Percentiles rank a stretch among this genome's conserved stretches.
These are phyloP conservation scores for Psilocybe subaeruginosa DNA, from an alignment of 768 basidiomycete genomes.

Conservation along the genomic window DNA sequence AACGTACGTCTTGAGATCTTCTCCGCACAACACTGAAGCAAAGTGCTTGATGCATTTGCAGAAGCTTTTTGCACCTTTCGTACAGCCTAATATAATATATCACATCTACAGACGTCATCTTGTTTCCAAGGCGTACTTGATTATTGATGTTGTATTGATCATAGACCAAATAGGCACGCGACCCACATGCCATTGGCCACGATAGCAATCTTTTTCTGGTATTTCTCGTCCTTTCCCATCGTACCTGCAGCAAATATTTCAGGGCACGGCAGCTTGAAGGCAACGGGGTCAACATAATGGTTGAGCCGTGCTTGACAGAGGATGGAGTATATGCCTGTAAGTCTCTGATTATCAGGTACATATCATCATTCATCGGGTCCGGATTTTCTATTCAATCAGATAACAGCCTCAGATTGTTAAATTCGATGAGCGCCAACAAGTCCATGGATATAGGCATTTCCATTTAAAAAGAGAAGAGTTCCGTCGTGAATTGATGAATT, in stretches of 20 bases:
- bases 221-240: not conserved
- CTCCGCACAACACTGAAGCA: not conserved
- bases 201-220: not conserved
- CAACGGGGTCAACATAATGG: slow-evolving; percentile 18
- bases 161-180: slow-evolving; percentile 8
- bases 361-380: slow-evolving; percentile 14
- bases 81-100: not conserved
- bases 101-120: slow-evolving; percentile 3
- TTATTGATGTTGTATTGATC: slow-evolving; percentile 1
- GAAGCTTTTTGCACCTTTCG: not conserved
- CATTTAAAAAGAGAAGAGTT: not conserved
- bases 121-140: not conserved
- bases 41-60: not conserved
- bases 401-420: not conserved
- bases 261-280: not conserved
- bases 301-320: slow-evolving; percentile 12
- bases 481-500: slow-evolving; percentile 9
- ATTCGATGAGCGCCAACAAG: not conserved
- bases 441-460: slow-evolving; percentile 14
- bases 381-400: slow-evolving; percentile 4
- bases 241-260: not conserved
- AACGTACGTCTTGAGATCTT: not conserved
- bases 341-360: slow-evolving; percentile 11
- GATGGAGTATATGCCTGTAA: not conserved
- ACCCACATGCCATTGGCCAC: slow-evolving; percentile 6